These are phyloP conservation scores for Diospyros kaki DNA, from an alignment of 148 eudicot species.

Conservation along the genomic window DNA sequence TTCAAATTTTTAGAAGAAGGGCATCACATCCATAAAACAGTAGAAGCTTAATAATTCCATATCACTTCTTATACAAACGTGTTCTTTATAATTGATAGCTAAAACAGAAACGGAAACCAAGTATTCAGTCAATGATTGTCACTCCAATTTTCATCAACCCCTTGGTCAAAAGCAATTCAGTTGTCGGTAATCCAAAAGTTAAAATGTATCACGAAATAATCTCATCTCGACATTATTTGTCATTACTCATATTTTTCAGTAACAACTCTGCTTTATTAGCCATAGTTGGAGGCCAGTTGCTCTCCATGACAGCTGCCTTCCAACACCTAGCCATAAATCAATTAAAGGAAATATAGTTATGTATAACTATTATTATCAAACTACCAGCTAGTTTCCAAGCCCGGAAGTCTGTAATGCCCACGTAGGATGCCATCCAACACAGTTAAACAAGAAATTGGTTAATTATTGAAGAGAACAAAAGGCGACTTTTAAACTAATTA, in stretches of 20 bases:
- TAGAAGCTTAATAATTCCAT: neutral
- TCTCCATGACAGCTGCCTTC: slow-evolving; percentile 15
- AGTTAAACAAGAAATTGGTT: neutral
- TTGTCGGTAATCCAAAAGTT: neutral
- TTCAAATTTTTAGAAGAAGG: too few relatives aligned
- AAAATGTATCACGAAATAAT: neutral
- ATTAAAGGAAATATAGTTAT: neutral
- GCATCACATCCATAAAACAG: too few relatives aligned
- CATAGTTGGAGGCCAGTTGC: slow-evolving; percentile 3
- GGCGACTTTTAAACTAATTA: neutral
- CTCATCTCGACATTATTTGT: neutral
- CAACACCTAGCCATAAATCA: slow-evolving; percentile 6
- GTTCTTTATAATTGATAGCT: neutral
- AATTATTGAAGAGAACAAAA: neutral
- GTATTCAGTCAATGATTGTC: neutral
- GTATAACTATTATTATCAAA: too few relatives aligned
- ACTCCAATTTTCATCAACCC: neutral
- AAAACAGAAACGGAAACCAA: neutral
- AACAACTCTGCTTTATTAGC: neutral
- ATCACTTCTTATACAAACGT: neutral
- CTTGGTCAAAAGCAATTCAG: neutral
- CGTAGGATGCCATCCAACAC: neutral
- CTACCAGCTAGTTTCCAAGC: neutral
- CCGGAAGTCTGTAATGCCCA: neutral
- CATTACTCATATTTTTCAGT: neutral